phyloP scores from a whole-genome alignment of 1,284 basidiomycete species.

The Papiliotrema laurentii region DNA sequence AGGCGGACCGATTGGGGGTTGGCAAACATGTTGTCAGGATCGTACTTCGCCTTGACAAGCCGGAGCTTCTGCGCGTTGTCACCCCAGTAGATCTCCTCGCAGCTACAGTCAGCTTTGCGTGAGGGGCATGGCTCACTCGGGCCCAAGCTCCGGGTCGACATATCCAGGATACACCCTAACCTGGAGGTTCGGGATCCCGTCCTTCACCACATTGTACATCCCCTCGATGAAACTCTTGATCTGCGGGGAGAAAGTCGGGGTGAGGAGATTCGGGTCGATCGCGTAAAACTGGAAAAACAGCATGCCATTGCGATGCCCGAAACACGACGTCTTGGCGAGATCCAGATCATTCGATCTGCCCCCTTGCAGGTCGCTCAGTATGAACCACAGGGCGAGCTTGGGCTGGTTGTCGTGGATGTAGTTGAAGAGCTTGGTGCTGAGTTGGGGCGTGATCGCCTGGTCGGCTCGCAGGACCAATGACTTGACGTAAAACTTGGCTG shows the following conservation, averaged over 20 bases:
- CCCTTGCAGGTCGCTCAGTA: neutral
- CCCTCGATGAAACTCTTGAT: neutral
- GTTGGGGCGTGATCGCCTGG: neutral
- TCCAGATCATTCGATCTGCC: neutral
- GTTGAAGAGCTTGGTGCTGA: neutral
- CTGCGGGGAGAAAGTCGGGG: neutral
- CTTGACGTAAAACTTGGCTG: neutral
- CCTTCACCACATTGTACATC: neutral
- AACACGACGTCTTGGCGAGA: neutral
- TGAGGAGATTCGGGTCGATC: neutral
- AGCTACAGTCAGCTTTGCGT: neutral
- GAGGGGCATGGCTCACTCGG: neutral
- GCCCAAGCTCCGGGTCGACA: conserved; percentile 5
- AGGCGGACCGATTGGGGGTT: conserved; percentile 6
- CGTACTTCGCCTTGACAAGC: conserved; percentile 1
- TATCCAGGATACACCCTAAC: conserved; percentile 2
- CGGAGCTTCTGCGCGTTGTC: neutral
- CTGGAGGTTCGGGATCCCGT: neutral
- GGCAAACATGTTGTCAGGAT: conserved; percentile 5
- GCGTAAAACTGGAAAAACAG: neutral
- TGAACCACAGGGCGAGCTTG: neutral
- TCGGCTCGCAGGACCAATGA: neutral
- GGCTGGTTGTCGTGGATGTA: neutral
- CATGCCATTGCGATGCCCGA: neutral
- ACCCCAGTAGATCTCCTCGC: conserved; percentile 3